Percentiles rank a stretch among this genome's conserved stretches.
These are phyloP conservation scores for Onygenales sp. DNA, from an alignment of 2,329 filamentous ascomycete genomes.

Conservation along the genomic window DNA sequence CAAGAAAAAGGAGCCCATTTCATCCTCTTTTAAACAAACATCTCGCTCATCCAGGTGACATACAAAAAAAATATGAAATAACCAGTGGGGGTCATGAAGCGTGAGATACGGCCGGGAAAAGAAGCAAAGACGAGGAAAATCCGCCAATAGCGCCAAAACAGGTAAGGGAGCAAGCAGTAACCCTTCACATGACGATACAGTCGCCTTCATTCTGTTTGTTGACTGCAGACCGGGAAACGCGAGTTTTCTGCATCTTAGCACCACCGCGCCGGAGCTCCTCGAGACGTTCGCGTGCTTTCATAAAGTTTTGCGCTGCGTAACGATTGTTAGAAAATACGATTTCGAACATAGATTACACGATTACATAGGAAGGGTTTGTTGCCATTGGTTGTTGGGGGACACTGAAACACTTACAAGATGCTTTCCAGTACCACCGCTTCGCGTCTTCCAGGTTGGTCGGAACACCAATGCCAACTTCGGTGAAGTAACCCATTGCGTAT, in stretches of 20 bases:
- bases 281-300: conserved; percentile 82
- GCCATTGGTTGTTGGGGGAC: neutral
- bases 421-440: conserved; percentile 95
- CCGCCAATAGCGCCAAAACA: neutral
- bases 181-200: conserved; percentile 66
- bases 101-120: neutral
- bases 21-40: too few species aligned
- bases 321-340: conserved; percentile 3
- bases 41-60: too few species aligned
- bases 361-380: too few species aligned
- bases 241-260: conserved; percentile 60
- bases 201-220: conserved; percentile 82
- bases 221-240: conserved; percentile 73
- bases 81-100: too few species aligned
- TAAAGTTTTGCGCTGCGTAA: conserved; percentile 74
- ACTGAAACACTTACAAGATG: conserved; percentile 64
- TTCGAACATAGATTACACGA: too few species aligned
- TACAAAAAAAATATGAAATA: too few species aligned
- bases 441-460: conserved; percentile 83
- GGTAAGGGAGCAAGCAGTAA: neutral
- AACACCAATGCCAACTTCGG: conserved; percentile 86
- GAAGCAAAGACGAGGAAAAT: neutral
- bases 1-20: too few species aligned
- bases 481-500: conserved; percentile 98
- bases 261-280: conserved; percentile 83